Evolutionary conservation across 768 basidiomycete genomes (phyloP), one percentile per base, ranked within the genome.

Genomic region (Cystobasidiopsis lactophilus): DNA sequence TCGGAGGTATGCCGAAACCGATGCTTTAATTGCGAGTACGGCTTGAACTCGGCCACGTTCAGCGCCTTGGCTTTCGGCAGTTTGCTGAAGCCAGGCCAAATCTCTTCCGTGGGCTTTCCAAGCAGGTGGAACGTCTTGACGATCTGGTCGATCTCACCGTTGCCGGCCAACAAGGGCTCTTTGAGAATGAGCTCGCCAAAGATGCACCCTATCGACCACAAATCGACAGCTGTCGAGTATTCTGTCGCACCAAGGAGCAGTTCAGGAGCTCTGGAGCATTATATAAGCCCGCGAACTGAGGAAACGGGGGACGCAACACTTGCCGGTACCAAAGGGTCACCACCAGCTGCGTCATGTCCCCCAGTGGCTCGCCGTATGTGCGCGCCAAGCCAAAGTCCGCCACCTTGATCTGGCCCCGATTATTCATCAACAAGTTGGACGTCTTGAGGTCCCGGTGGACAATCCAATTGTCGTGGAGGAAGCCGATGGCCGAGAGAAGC

Each of bases 161-260:
- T 81, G n/a, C 89, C 88, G 68, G 89, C 91, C 65, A 96, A 86
- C n/a, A 96, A 71, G 2, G 93, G 86, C 66, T 93, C 86, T 58
- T 88, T 88, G 59, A 91, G 72, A 61, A 98, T 76, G 45, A 98
- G 72, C 66, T 98, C 93, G 14, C 84, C 89, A 62, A 96, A 95
- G 59, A 98, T 95, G 71, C 93, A 98, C 7, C 93, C 93, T 10
- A 93, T 85, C 46, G 85, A 91, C 93, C 93, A 98, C 75, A 96
- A 77, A 66, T 98, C 93, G 52, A 98, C 77, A 0, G 89, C 80
- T 19, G 91, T 98, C 14, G 85, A 82, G 66, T 98, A 98, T 33
- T 80, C 83, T 53, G 77, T 82, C 13, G 84, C 85, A 13, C 91
- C 93, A 26, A 98, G 72, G 16, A 98, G 72, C 44, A 98, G 83